These are phyloP conservation scores for Hypsizygus ulmarius DNA, from an alignment of 1,284 basidiomycete genomes.

Conservation along the genomic window DNA sequence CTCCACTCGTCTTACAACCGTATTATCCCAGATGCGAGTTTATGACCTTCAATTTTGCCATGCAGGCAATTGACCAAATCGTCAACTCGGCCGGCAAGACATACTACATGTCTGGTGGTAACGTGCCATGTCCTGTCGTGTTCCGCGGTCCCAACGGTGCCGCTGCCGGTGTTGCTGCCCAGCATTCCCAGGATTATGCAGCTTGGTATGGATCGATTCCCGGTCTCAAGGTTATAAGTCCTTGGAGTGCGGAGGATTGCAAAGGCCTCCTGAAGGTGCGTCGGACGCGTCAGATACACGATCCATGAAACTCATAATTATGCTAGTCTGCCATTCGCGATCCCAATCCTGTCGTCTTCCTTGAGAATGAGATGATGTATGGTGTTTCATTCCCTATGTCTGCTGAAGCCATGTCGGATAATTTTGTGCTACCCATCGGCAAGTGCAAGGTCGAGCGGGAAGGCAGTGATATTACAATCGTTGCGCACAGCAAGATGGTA, in stretches of 20 bases:
- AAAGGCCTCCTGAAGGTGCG: slow-evolving; percentile 94
- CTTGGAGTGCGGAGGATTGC: slow-evolving; percentile 97
- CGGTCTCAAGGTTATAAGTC: slow-evolving; percentile 96
- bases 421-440: slow-evolving; percentile 94
- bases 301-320: neutral
- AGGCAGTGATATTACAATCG: slow-evolving; percentile 92
- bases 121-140: slow-evolving; percentile 95
- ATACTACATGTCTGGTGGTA: slow-evolving; percentile 99
- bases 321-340: slow-evolving; percentile 93
- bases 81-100: slow-evolving; percentile 99
- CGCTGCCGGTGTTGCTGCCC: slow-evolving; percentile 93
- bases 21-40: slow-evolving; percentile 87
- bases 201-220: slow-evolving; percentile 97
- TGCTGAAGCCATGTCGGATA: slow-evolving; percentile 90
- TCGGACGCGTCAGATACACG: neutral
- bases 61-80: slow-evolving; percentile 99
- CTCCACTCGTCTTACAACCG: slow-evolving; percentile 3
- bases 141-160: slow-evolving; percentile 99
- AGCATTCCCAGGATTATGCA: slow-evolving; percentile 90
- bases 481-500: slow-evolving; percentile 97
- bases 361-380: slow-evolving; percentile 99
- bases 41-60: slow-evolving; percentile 97
- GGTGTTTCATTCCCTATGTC: slow-evolving; percentile 97
- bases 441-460: slow-evolving; percentile 96
- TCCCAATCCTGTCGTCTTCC: slow-evolving; percentile 96